Base-by-base conservation (phyloP, 2,329 filamentous ascomycete species). In the Thielaviopsis euricoi region DNA sequence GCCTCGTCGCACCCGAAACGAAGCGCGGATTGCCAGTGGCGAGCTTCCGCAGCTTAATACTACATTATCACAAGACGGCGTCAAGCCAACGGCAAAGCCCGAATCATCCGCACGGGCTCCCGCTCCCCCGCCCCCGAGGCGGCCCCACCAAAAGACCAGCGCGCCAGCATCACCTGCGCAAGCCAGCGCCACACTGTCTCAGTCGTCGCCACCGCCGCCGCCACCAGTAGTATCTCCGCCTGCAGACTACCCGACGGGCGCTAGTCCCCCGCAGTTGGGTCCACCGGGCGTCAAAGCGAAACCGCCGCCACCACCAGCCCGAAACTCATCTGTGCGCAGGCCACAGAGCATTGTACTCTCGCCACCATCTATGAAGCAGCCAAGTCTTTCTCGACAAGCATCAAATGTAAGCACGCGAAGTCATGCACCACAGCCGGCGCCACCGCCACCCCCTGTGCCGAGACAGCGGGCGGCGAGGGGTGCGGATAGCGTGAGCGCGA, bases 11-110 rank as follows among this genome's bases (percentile, higher is more conserved):
- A 74, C 70, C 61, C 65, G 68, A n/a, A 73, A 77, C 23, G 74
- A 78, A 59, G 77, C 75, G 40, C 69, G 76, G 21, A 79, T 80
- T 60, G 77, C 80, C 61, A 73, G 70, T 48, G 77, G 80, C 64
- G 71, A 77, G 62, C 64, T 73, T 5, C 76, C 76, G 4, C 77
- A 78, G 60, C 66, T 64, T 58, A 71, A 62, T 62, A 49, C 67
- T n/a, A n/a, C 50, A 19, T 23, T 17, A 10, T 33, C 29, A 6
- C 29, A 29, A 29, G 29, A 33, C 23, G 13, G 22, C 23, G 21
- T 68, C 53, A 70, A 66, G 56, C 68, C 67, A 50, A 72, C 73
- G 22, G 72, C 73, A 9, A 71, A 74, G 7, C 70, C 71, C 17
- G 65, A 69, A 52, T 63, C 65, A 29, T 63, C 65, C 21, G 67